Percentiles rank a stretch among this genome's conserved stretches.
Conservation (phyloP, 805 yeast genomes). For the Kregervanrija fluxuum region DNA sequence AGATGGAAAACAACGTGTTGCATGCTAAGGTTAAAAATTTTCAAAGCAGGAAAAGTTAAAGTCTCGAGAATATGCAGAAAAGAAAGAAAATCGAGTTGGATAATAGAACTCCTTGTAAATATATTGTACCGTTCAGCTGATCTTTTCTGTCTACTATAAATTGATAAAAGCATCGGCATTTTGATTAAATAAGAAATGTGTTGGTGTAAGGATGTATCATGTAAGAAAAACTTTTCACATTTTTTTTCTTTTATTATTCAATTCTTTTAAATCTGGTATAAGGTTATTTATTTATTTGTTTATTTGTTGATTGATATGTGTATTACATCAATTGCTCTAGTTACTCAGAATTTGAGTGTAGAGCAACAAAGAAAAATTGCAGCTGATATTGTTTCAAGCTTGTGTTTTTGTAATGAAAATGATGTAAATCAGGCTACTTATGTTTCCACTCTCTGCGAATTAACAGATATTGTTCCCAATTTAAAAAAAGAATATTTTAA, state of each 20-base stretch:
- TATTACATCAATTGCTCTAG: constrained; percentile 6
- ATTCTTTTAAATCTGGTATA: too few species aligned
- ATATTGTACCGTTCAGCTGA: neutral
- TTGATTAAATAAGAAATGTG: neutral
- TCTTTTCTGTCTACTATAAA: neutral
- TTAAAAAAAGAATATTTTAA: constrained; percentile 5
- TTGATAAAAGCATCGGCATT: neutral
- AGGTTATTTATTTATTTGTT: too few species aligned
- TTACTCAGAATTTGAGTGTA: constrained; percentile 10
- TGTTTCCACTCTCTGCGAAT: constrained; percentile 17
- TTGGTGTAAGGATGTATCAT: neutral
- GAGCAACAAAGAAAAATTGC: constrained; percentile 9
- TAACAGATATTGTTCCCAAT: constrained; percentile 8
- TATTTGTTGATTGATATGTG: too few species aligned
- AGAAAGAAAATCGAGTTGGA: too few species aligned
- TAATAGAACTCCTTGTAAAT: too few species aligned
- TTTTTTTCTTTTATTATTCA: too few species aligned
- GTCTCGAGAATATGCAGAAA: too few species aligned
- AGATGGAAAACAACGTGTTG: constrained; percentile 43
- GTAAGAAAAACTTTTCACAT: neutral
- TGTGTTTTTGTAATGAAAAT: neutral
- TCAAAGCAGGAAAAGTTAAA: too few species aligned
- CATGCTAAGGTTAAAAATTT: constrained; percentile 3
- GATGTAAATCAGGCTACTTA: constrained; percentile 2
- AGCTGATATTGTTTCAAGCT: constrained; percentile 3